Evolutionary conservation across 495 filamentous ascomycete genomes (phyloP).

Genomic region (Pyronema domesticum): DNA sequence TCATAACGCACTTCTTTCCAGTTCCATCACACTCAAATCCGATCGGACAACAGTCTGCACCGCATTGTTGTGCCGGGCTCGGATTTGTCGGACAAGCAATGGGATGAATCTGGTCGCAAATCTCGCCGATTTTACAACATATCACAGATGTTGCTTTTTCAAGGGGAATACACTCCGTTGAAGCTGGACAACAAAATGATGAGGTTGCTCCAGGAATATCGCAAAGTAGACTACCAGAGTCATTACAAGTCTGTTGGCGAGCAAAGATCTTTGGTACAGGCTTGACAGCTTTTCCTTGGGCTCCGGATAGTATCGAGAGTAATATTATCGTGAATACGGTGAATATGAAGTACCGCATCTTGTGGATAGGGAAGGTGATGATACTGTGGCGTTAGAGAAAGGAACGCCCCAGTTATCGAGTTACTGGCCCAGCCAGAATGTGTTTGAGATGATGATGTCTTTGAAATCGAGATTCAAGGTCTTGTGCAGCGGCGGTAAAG

Average conservation of each 20-base stretch:
- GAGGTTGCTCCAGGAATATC: neutral
- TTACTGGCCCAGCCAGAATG: neutral
- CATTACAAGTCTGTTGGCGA: neutral
- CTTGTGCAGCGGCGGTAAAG: no score
- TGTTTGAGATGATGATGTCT: no score
- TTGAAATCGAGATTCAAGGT: no score
- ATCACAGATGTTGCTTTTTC: conserved; percentile 16
- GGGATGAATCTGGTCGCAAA: conserved; percentile 20
- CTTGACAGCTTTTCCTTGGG: no score
- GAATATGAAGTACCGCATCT: no score
- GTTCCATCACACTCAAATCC: conserved; percentile 16
- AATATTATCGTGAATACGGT: no score
- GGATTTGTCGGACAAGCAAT: conserved; percentile 6
- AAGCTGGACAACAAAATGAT: conserved; percentile 17
- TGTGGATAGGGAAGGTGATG: no score
- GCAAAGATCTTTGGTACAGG: no score
- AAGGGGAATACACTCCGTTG: conserved; percentile 18
- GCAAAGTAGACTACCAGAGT: conserved; percentile 3
- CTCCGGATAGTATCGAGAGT: no score
- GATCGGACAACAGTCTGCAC: conserved; percentile 14
- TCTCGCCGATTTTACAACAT: conserved; percentile 17
- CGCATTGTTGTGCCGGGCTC: conserved; percentile 4
- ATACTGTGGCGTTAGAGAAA: conserved; percentile 5
- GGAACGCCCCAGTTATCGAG: neutral
- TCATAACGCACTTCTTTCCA: conserved; percentile 13